Conservation (phyloP, 2,329 filamentous ascomycete species). For the Penicillium griseofulvum region DNA sequence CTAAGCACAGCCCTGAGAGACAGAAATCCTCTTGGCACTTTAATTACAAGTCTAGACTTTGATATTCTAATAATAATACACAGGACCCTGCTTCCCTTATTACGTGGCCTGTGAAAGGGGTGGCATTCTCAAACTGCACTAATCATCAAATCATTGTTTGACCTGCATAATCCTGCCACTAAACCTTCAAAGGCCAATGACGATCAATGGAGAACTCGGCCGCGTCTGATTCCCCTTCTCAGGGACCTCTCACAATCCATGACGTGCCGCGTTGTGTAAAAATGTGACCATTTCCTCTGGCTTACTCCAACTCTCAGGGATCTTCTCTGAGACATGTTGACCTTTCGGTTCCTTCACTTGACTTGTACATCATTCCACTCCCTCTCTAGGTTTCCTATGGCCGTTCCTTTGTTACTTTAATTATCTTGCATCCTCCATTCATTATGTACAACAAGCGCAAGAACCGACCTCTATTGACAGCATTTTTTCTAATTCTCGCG, state of each 20-base stretch:
- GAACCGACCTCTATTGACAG: conserved; percentile 17
- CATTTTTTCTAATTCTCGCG: conserved; percentile 14
- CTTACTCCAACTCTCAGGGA: neutral
- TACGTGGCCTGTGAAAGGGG: neutral
- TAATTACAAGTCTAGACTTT: conserved; percentile 1
- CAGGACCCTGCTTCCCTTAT: neutral
- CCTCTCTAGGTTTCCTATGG: neutral
- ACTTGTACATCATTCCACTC: neutral
- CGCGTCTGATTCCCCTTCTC: neutral
- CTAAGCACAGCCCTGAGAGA: neutral
- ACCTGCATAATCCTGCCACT: neutral
- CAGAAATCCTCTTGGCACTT: neutral
- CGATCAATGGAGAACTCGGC: conserved; percentile 14
- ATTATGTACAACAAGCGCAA: conserved; percentile 27
- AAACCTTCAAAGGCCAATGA: conserved; percentile 1
- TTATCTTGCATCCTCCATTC: neutral
- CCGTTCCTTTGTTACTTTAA: neutral
- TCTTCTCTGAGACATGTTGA: neutral
- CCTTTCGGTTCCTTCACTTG: neutral
- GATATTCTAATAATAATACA: conserved; percentile 1
- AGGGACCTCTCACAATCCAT: conserved; percentile 5
- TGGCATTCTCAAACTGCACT: neutral
- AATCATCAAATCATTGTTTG: neutral
- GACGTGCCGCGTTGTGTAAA: conserved; percentile 6
- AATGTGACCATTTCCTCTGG: neutral